Evolutionary conservation across 345 rosid genomes (phyloP), one percentile per base, ranked within the genome.

Genomic region (Melastoma malabathricum): DNA sequence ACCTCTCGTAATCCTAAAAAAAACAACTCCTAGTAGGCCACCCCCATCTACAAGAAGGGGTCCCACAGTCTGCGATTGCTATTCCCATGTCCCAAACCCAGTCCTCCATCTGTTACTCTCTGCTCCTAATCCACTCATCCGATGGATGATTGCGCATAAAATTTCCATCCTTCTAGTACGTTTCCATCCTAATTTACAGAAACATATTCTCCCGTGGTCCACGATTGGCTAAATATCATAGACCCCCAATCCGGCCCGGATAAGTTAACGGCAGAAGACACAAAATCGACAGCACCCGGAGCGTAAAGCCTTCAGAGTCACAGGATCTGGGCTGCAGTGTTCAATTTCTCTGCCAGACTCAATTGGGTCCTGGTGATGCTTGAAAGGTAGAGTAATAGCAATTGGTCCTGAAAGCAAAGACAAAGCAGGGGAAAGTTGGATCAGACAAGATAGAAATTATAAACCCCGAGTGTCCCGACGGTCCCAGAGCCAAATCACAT

Each of bases 351-450:
- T 3, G 95, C 98, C 60, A 87, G 57, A 69, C 88, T 73, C 58
- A 87, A 79, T 64, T 84, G 98, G 59, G 98, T 92, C 70, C 97
- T 84, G 10, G 84, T 76, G 70, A 92, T 77, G 82, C 94, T 84
- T 17, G 98, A 79, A 59, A 92, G 71, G 58, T 87, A 87, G 34
- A 92, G 75, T 70, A 92, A 58, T 19, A 92, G 75, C 62, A 92
- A 65, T 46, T 84, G 82, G 63, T 92, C 97, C 97, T 87, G 77
- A 15, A 44, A 50, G 58, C 56, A 50, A 15, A 61, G 46, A 38
- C 1, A 6, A 18, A 8, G 14, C 12, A 60, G 2, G 43, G 9
- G 61, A 43, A 43, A 34, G 41, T 34, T 34, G 41, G 41, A 34
- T 34, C 41, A 34, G 9, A 5, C n/a, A n/a, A n/a, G n/a, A n/a